Base-by-base conservation (phyloP, 148 eudicot species). In the Nepenthes gracilis region DNA sequence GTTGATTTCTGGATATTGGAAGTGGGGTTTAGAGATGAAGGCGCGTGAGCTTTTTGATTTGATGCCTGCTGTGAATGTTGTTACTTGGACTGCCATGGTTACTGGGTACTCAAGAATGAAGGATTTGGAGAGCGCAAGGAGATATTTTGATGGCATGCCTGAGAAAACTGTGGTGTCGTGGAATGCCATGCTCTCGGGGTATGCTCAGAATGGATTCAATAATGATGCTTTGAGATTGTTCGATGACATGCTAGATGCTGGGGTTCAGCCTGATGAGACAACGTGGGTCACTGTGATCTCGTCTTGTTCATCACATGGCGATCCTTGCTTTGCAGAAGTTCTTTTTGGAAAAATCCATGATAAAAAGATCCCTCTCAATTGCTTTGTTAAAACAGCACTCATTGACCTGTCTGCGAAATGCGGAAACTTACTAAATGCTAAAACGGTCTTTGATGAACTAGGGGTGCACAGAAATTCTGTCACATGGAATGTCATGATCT, bases 81-180 rank as follows among this genome's bases (percentile, higher is more conserved):
- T 87, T 64, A 64, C 81, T 64, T 85, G 91, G 96, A 85, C 81
- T 45, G 77, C 81, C n/a, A 83, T 88, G 84, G 72, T 88, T 60
- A 79, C 68, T 4, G 91, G 91, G 60, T 83, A 69, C 48, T 78
- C 84, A 36, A 78, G 38, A 60, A 60, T 69, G 47, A 74, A 67
- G 61, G 74, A 83, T 69, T 50, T 81, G 70, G 79, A 61, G 64
- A 72, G 57, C 7, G 93, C 93, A 0, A 80, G 85, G 69, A 59
- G 65, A 74, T 77, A 63, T 67, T 86, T 86, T 61, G 80, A 86
- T 66, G 36, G 43, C 49, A 83, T 77, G 80, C 88, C 88, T 3
- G 77, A 79, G 67, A 80, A 59, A 35, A 83, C 37, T 55, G 60
- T 81, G 50, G 88, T 78, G n/a, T 83, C 93, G 4, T 85, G 93